Percentiles rank a stretch among this genome's conserved stretches.
Evolutionary conservation across 352 stramenopile species (phyloP).

Genomic region (Peronospora farinosa): DNA sequence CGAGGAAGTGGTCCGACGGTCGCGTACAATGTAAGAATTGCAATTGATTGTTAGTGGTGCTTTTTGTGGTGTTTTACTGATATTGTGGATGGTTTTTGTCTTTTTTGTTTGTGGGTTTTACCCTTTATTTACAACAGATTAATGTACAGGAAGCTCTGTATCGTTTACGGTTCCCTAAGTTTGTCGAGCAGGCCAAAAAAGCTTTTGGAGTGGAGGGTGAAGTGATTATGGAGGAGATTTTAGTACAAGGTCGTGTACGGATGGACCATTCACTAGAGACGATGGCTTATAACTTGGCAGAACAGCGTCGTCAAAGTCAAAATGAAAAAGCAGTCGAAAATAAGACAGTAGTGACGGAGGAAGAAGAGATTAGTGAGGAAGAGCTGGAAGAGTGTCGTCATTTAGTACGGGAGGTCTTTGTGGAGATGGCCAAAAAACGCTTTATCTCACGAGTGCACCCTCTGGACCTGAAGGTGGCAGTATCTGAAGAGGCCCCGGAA

Average conservation of each 20-base stretch:
- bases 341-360: conserved; percentile 7
- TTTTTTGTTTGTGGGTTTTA: neutral
- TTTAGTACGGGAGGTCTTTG: conserved; percentile 57
- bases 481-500: conserved; percentile 51
- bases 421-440: conserved; percentile 86
- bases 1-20: conserved; percentile 20
- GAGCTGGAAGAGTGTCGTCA: conserved; percentile 64
- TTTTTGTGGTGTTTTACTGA: conserved; percentile 4
- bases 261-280: conserved; percentile 80
- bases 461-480: conserved; percentile 64
- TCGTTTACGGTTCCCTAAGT: conserved; percentile 77
- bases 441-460: conserved; percentile 84
- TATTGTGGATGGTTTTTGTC: neutral
- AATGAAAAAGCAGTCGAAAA: conserved; percentile 23
- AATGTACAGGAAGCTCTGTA: conserved; percentile 80
- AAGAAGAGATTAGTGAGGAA: conserved; percentile 64
- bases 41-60: neutral
- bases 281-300: conserved; percentile 75
- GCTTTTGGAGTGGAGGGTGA: conserved; percentile 72
- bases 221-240: conserved; percentile 85
- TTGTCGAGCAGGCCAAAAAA: conserved; percentile 73
- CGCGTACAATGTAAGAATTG: conserved; percentile 42
- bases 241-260: conserved; percentile 75
- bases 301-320: conserved; percentile 42
- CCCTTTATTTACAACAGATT: conserved; percentile 35